Conservation (phyloP, 257 asterid genomes). For the Fraxinus cuspidata region DNA sequence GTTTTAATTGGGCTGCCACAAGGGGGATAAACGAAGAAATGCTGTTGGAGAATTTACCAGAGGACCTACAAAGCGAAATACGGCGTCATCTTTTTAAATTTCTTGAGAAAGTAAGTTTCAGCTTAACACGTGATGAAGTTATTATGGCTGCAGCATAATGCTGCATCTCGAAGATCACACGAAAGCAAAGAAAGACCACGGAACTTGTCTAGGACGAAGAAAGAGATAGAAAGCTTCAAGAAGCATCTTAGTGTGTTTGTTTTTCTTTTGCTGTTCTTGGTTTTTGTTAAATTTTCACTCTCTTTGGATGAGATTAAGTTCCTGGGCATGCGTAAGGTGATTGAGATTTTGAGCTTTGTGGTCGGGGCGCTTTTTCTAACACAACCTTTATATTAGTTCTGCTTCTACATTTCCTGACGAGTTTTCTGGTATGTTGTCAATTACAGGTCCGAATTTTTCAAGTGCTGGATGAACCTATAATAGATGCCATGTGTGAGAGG, state of each 20-base stretch:
- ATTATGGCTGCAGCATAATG: background rate
- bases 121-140: background rate
- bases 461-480: constrained; percentile 73
- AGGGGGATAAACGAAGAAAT: constrained; percentile 85
- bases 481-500: constrained; percentile 88
- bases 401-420: background rate
- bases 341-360: background rate
- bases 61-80: constrained; percentile 86
- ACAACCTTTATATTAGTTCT: background rate
- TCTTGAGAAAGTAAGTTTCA: constrained; percentile 66
- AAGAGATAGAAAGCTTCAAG: background rate
- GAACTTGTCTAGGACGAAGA: background rate
- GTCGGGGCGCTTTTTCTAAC: background rate
- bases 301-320: background rate
- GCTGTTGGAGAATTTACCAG: constrained; percentile 90
- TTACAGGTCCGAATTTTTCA: constrained; percentile 78
- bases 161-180: background rate
- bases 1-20: constrained; percentile 91
- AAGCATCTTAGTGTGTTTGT: background rate
- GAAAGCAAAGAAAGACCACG: background rate
- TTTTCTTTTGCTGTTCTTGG: background rate
- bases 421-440: background rate
- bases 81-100: constrained; percentile 86
- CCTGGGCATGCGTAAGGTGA: background rate
- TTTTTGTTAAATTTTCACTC: background rate